Percentiles rank a stretch among this genome's conserved stretches.
Conservation (phyloP, 106 monocot species). For the Acorus gramineus region DNA sequence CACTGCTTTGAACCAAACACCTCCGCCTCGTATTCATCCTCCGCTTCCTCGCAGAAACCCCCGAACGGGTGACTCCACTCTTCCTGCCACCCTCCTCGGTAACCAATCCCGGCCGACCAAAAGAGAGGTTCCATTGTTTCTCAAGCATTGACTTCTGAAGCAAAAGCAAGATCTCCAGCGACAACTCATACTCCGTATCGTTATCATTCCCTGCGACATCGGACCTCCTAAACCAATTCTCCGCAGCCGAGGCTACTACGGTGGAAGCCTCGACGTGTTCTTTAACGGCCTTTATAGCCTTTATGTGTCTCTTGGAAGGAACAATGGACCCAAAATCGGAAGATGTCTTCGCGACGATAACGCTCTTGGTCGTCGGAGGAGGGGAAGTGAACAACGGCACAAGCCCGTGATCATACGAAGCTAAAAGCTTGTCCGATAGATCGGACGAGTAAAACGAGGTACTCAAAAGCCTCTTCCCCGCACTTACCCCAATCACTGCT, state of each 20-base stretch:
- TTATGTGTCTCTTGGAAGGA: constrained; percentile 27
- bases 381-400: constrained; percentile 13
- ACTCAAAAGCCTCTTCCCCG: constrained; percentile 69
- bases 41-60: constrained; percentile 65
- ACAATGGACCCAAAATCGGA: constrained; percentile 35
- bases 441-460: constrained; percentile 70
- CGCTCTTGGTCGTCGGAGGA: constrained; percentile 16
- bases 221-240: constrained; percentile 17
- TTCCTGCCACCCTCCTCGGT: constrained; percentile 17
- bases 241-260: constrained; percentile 20
- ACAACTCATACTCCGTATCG: constrained; percentile 44
- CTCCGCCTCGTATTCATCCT: constrained; percentile 31
- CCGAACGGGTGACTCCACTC: constrained; percentile 37
- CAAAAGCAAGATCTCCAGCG: constrained; percentile 71
- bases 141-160: constrained; percentile 93
- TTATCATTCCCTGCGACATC: constrained; percentile 16
- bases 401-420: constrained; percentile 31
- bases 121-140: constrained; percentile 88
- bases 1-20: constrained; percentile 3
- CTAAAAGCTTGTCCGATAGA: constrained; percentile 36
- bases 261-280: constrained; percentile 27
- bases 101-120: constrained; percentile 16
- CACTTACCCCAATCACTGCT: constrained; percentile 65
- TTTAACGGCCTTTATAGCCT: constrained; percentile 47
- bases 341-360: constrained; percentile 32